These are phyloP conservation scores for Coprinellus aureogranulatus DNA, from an alignment of 768 basidiomycete species.

Conservation along the genomic window DNA sequence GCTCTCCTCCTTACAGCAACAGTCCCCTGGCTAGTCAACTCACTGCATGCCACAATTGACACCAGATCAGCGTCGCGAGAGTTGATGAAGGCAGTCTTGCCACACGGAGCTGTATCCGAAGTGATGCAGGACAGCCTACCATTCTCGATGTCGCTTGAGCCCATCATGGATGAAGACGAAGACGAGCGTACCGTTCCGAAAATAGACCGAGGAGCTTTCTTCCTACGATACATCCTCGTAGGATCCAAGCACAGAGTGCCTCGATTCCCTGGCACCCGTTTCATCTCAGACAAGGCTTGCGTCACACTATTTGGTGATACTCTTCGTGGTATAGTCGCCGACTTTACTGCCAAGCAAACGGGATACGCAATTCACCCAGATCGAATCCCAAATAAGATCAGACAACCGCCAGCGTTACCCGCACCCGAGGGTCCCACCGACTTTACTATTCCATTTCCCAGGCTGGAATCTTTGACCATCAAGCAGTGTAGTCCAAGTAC, in stretches of 20 bases:
- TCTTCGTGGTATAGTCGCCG: too few relatives aligned
- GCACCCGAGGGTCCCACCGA: too few relatives aligned
- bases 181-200: not conserved
- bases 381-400: too few relatives aligned
- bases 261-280: not conserved
- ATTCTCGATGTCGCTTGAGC: not conserved
- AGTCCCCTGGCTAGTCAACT: slow-evolving; percentile 13
- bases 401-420: too few relatives aligned
- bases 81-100: slow-evolving; percentile 16
- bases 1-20: slow-evolving; percentile 16
- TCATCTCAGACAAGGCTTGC: not conserved
- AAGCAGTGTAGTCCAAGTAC: too few relatives aligned
- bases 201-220: not conserved
- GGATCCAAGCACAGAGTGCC: not conserved
- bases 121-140: not conserved
- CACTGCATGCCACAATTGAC: slow-evolving; percentile 15
- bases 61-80: slow-evolving; percentile 11
- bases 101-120: not conserved
- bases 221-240: not conserved
- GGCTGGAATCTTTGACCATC: too few relatives aligned
- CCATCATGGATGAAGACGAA: not conserved
- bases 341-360: too few relatives aligned
- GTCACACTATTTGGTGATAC: not conserved
- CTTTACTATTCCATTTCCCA: too few relatives aligned
- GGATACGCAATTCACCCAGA: too few relatives aligned